Conservation (phyloP, 306 rosid genomes). For the Quercus engelmannii region DNA sequence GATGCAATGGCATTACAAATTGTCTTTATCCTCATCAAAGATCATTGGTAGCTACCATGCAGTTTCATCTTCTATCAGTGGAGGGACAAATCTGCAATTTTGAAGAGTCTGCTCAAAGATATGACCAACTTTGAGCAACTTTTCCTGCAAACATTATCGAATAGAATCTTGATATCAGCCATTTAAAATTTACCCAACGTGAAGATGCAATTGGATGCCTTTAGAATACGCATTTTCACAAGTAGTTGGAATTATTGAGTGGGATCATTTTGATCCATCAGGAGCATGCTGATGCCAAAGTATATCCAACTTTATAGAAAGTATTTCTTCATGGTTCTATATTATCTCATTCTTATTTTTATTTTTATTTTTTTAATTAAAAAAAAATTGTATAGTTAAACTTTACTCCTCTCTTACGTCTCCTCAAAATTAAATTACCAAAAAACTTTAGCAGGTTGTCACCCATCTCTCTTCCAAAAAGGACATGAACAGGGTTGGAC, state of each 20-base stretch:
- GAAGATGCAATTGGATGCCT: neutral
- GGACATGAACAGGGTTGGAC: neutral
- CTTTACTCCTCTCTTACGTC: neutral
- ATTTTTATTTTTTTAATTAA: too few species aligned
- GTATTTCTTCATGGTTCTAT: too few species aligned
- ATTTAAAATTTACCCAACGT: neutral
- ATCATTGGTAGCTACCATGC: slow-evolving; percentile 12
- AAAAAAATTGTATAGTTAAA: too few species aligned
- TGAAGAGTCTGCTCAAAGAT: slow-evolving; percentile 90
- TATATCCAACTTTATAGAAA: too few species aligned
- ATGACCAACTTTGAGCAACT: slow-evolving; percentile 82
- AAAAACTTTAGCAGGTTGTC: neutral
- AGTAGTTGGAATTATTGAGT: neutral
- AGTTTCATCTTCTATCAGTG: slow-evolving; percentile 49
- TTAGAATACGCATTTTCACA: neutral
- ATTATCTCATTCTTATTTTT: too few species aligned
- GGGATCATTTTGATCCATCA: neutral
- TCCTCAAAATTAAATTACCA: neutral
- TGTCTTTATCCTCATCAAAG: slow-evolving; percentile 1
- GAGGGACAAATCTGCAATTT: slow-evolving; percentile 75
- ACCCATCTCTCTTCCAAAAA: neutral
- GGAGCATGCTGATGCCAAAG: too few species aligned
- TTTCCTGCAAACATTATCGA: slow-evolving; percentile 52
- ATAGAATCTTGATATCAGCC: neutral
- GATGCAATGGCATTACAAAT: neutral